Evolutionary conservation across 2,329 filamentous ascomycete genomes (phyloP), one percentile per base, ranked within the genome.

Genomic region (Verticillium klebahnii): DNA sequence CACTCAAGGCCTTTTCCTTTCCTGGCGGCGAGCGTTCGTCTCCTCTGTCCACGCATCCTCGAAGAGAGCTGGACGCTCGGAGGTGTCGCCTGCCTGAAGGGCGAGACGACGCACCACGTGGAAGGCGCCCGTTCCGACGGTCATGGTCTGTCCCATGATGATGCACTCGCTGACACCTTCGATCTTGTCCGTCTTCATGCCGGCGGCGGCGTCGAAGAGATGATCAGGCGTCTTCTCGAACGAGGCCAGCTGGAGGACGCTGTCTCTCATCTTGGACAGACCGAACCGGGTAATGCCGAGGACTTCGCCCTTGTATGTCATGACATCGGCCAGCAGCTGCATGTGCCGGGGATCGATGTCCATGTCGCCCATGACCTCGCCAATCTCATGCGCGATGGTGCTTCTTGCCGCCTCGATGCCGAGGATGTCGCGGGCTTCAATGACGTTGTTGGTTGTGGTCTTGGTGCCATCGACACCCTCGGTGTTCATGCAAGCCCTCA

Each of bases 161-260:
- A 99, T 98, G 76, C 93, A 96, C 78, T 99, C 95, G 61, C 87
- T 91, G 11, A 99, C 95, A 69, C 95, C 95, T 74, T 97, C 91
- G 64, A 99, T 96, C 65, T 86, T 83, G 77, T 99, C 95, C 32
- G 87, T 89, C 80, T 97, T 97, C 83, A 96, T 96, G 61, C 89
- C 88, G 5, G 92, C 91, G 7, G 93, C 95, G 2, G 95, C 95
- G 66, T 97, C 94, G 71, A 99, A 99, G 50, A 99, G 78, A 77
- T 99, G 95, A 73, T 99, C 95, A 0, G 95, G 93, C 56, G 95
- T 99, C 85, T 98, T 98, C 77, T 99, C 95, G 72, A 99, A 99
- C 19, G 90, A 94, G 0, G 95, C 95, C 14, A 99, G 84, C 75
- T 99, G 95, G 61, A 99, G 80, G 12, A 98, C 95, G 17, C 87